These are phyloP conservation scores for Anaeramoeba ignava DNA, from an alignment of 78 protist species.

Conservation along the genomic window DNA sequence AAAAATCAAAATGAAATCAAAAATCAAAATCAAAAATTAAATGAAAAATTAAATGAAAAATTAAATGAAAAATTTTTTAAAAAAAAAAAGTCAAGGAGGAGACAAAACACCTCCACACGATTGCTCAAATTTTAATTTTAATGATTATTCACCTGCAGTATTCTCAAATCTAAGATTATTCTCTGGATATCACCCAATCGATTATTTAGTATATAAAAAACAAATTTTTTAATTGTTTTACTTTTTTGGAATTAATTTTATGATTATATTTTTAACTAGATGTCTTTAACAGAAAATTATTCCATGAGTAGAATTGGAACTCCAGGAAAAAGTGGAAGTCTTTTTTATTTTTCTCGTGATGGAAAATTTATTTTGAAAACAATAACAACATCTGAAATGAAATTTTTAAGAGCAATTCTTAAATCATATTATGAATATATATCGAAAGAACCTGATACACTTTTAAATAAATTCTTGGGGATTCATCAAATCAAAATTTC, in stretches of 20 bases:
- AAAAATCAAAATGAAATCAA: too few relatives aligned
- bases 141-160: background rate
- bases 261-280: too few relatives aligned
- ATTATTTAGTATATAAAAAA: too few relatives aligned
- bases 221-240: too few relatives aligned
- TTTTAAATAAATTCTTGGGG: background rate
- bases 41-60: too few relatives aligned
- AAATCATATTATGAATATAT: background rate
- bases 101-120: background rate
- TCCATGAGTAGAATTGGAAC: background rate
- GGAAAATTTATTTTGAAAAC: conserved; percentile 33
- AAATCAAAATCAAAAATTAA: too few relatives aligned
- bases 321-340: conserved; percentile 36
- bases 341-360: conserved; percentile 26
- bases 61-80: too few relatives aligned
- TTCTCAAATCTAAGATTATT: background rate
- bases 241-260: too few relatives aligned
- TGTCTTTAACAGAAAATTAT: background rate
- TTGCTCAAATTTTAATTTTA: background rate
- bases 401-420: background rate
- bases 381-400: conserved; percentile 9
- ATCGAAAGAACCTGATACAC: background rate
- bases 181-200: background rate
- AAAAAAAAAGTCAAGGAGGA: too few relatives aligned
- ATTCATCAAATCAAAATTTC: background rate